phyloP scores from a whole-genome alignment of 805 yeast genomes.

The Wickerhamiella qilinensis region DNA sequence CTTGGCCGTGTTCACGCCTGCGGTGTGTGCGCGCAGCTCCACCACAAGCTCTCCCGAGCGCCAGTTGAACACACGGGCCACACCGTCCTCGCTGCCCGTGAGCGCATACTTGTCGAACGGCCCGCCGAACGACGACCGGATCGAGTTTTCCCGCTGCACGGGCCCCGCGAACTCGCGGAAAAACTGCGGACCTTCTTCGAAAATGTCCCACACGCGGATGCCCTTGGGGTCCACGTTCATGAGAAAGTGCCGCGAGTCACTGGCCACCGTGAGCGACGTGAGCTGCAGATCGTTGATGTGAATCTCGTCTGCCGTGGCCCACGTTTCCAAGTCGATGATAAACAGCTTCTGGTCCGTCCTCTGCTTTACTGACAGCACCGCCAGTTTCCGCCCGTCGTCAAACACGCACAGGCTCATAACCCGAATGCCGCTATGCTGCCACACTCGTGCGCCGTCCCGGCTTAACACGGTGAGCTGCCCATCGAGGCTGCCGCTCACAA shows the following conservation, averaged over 20 bases:
- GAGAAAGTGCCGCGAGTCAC: neutral
- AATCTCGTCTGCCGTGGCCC: neutral
- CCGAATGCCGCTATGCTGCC: conserved; percentile 25
- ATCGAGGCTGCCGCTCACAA: conserved; percentile 67
- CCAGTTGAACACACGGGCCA: conserved; percentile 63
- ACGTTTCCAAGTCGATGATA: conserved; percentile 1
- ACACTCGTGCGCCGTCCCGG: conserved; percentile 16
- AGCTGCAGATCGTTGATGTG: neutral
- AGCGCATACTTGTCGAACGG: conserved; percentile 49
- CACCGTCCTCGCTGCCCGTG: conserved; percentile 77
- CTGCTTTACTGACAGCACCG: conserved; percentile 2
- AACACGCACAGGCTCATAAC: conserved; percentile 57
- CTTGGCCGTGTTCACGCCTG: conserved; percentile 60
- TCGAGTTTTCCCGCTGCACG: conserved; percentile 44
- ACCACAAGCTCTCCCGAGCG: conserved; percentile 50
- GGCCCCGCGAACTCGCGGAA: conserved; percentile 51
- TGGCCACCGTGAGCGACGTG: conserved; percentile 2
- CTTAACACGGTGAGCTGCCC: conserved; percentile 39
- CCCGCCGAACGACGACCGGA: conserved; percentile 66
- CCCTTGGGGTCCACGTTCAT: conserved; percentile 2
- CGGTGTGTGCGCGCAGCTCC: conserved; percentile 44
- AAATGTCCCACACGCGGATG: neutral
- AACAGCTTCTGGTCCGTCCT: neutral
- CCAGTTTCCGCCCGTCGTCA: conserved; percentile 36
- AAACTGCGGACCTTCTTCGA: neutral